phyloP scores from a whole-genome alignment of 1,284 basidiomycete species.

The Thecaphora thlaspeos region DNA sequence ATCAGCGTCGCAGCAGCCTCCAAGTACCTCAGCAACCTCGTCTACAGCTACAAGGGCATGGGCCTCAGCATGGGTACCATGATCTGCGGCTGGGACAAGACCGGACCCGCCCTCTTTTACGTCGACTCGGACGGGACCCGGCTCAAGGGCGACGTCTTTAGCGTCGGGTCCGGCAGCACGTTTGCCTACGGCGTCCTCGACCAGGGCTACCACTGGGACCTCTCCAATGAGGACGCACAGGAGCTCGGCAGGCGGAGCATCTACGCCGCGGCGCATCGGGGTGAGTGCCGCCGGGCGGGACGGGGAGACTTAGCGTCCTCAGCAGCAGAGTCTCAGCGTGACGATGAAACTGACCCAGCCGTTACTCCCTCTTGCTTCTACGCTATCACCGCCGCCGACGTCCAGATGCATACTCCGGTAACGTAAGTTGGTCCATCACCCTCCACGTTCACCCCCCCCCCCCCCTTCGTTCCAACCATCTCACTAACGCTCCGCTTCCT shows the following conservation, averaged over 20 bases:
- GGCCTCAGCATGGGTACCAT: slow-evolving; percentile 99
- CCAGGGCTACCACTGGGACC: slow-evolving; percentile 91
- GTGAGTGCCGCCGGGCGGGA: background rate
- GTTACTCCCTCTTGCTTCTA: background rate
- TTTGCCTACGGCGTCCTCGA: slow-evolving; percentile 98
- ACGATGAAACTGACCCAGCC: too few species aligned
- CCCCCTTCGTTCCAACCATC: background rate
- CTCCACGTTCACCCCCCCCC: background rate
- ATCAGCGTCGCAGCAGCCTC: slow-evolving; percentile 98
- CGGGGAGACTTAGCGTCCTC: too few species aligned
- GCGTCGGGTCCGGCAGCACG: slow-evolving; percentile 95
- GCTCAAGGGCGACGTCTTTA: slow-evolving; percentile 93
- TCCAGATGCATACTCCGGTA: slow-evolving; percentile 86
- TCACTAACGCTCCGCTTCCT: background rate
- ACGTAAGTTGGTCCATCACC: slow-evolving; percentile 37
- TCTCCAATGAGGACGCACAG: slow-evolving; percentile 89
- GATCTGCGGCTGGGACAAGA: slow-evolving; percentile 99
- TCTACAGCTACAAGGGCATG: slow-evolving; percentile 99
- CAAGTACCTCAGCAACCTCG: slow-evolving; percentile 95
- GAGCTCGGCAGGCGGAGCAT: slow-evolving; percentile 93
- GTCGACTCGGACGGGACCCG: slow-evolving; percentile 97
- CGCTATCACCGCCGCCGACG: background rate
- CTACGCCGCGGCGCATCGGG: slow-evolving; percentile 84
- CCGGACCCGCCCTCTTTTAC: slow-evolving; percentile 96
- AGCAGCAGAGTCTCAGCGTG: too few species aligned